These are phyloP conservation scores for Gossypium bickii DNA, from an alignment of 345 rosid genomes.

Conservation along the genomic window DNA sequence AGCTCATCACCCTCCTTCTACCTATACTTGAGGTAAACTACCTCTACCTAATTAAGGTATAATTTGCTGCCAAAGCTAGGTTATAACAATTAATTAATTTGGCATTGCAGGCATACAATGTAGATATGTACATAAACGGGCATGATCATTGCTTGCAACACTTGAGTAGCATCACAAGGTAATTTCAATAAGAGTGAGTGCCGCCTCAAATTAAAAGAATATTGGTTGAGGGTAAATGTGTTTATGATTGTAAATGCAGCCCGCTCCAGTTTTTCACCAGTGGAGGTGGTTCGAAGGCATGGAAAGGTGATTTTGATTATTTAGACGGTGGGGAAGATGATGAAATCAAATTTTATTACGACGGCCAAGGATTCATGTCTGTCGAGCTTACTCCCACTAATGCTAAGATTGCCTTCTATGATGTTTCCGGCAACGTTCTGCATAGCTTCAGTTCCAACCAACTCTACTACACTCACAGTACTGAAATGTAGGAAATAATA, in stretches of 20 bases:
- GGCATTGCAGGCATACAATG: slow-evolving; percentile 25
- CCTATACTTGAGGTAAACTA: neutral
- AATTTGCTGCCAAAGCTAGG: neutral
- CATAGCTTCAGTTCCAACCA: slow-evolving; percentile 36
- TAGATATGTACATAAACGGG: slow-evolving; percentile 54
- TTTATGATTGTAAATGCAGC: slow-evolving; percentile 27
- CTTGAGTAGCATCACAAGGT: slow-evolving; percentile 24
- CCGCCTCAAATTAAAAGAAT: neutral
- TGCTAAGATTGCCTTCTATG: slow-evolving; percentile 39
- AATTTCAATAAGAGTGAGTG: neutral
- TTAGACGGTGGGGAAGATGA: slow-evolving; percentile 26
- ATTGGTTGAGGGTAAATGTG: neutral
- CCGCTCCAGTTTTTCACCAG: slow-evolving; percentile 53
- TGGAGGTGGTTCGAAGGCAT: slow-evolving; percentile 87
- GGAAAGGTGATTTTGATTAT: slow-evolving; percentile 44
- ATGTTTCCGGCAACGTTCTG: slow-evolving; percentile 44
- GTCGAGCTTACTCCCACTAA: slow-evolving; percentile 30
- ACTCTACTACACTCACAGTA: neutral
- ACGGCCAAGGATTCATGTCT: slow-evolving; percentile 77
- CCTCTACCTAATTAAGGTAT: neutral
- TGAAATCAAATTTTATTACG: slow-evolving; percentile 58
- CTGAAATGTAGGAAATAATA: slow-evolving; percentile 8
- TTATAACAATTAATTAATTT: neutral
- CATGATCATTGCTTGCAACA: slow-evolving; percentile 67
- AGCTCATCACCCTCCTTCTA: slow-evolving; percentile 28